A percentile compares a stretch with the other conserved stretches of the same genome.
These are phyloP conservation scores for Cladobotryum mycophilum DNA, from an alignment of 2,329 filamentous ascomycete species.

Conservation along the genomic window DNA sequence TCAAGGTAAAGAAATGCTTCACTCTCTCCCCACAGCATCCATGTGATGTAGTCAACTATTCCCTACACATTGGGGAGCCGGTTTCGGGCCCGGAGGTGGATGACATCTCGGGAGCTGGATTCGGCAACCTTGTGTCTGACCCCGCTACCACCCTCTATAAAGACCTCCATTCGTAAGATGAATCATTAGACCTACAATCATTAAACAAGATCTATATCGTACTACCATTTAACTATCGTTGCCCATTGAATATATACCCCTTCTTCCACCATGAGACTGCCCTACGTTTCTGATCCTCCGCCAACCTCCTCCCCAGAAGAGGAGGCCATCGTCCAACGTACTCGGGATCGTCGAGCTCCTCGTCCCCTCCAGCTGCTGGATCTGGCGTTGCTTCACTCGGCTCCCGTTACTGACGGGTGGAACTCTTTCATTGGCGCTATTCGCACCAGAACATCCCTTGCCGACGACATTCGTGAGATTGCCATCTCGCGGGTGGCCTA, in stretches of 20 bases:
- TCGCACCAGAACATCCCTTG: slow-evolving; percentile 46
- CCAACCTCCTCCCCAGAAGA: slow-evolving; percentile 39
- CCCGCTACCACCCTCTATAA: no score
- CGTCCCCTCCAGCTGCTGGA: slow-evolving; percentile 70
- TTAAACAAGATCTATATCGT: no score
- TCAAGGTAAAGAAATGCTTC: no score
- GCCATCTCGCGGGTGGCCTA: slow-evolving; percentile 77
- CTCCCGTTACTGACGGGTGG: slow-evolving; percentile 69
- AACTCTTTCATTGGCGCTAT: slow-evolving; percentile 62
- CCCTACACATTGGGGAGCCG: no score
- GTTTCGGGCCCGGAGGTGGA: no score
- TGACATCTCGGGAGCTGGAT: no score
- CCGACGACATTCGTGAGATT: slow-evolving; percentile 61
- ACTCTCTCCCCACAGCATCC: no score
- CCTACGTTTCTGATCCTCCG: slow-evolving; percentile 54
- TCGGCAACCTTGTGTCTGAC: no score
- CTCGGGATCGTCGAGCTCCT: slow-evolving; percentile 58
- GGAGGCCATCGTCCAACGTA: slow-evolving; percentile 54
- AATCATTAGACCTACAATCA: no score
- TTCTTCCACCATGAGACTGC: slow-evolving; percentile 53
- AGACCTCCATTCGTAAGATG: no score
- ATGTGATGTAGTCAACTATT: no score
- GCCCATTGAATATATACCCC: background rate
- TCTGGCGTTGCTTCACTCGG: slow-evolving; percentile 67
- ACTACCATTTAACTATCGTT: no score